Base-by-base conservation (phyloP, 2,329 filamentous ascomycete genomes). In the Arachnopeziza araneosa region DNA sequence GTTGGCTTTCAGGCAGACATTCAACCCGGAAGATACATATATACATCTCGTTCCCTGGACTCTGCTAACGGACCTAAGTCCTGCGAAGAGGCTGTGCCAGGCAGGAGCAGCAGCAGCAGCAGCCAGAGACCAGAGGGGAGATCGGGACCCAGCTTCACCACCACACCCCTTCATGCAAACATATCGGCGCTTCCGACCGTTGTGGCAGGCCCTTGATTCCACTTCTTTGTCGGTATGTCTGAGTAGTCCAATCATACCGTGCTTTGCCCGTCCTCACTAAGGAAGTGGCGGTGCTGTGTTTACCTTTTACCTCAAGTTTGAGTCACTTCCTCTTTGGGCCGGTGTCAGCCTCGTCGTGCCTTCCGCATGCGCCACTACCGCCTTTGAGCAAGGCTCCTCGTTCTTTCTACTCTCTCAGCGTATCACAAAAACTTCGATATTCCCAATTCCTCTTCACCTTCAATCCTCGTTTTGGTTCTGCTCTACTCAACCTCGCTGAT, bases 31-130 rank as follows among this genome's bases (percentile, higher is more conserved):
- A 55, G 21, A 26, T 44, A 44, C 36, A 44, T 44, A 44, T 44
- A 44, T 12, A 44, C 12, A 44, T 54, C 17, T 26, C 22, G 52
- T 49, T 53, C 22, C 50, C 32, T 52, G 36, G 26, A 48, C 50
- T 55, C 51, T 14, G 49, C 52, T 26, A 22, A 48, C 55, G 56
- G n/a, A 60, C 61, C 58, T 63, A 23, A 50, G 26, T 55, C 58
- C 56, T 63, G 21, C 54, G 24, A 21, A 58, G 56, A 63, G 61
- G 61, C 58, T 63, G 61, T 22, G 24, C n/a, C 17, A 23, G 19
- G 9, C 7, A 55, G 24, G 30, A 44, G 9, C n/a, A n/a, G 54
- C 14, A 30, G 24, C 48, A 44, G 44, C 14, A 32, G n/a, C n/a
- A n/a, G n/a, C n/a, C n/a, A 55, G 53, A 55, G 21, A 55, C 17